Conservation (phyloP, 805 yeast genomes). For the Starmera quercuum region DNA sequence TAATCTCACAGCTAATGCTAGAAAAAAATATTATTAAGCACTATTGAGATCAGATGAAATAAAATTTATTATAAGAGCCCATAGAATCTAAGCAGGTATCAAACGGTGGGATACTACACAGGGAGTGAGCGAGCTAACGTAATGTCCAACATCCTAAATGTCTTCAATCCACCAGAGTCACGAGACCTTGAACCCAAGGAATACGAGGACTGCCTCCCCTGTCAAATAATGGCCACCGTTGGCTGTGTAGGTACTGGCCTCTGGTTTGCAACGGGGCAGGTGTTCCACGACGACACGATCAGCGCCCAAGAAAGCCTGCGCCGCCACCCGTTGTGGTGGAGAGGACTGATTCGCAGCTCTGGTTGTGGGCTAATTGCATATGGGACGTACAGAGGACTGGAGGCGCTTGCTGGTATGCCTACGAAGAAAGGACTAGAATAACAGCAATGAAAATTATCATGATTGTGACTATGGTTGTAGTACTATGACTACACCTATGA, state of each 20-base stretch:
- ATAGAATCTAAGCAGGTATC: too few relatives aligned
- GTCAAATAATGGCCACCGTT: constrained; percentile 58
- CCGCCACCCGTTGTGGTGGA: constrained; percentile 57
- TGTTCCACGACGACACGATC: constrained; percentile 38
- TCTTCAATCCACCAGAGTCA: constrained; percentile 18
- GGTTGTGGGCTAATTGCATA: constrained; percentile 49
- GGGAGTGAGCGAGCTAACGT: too few relatives aligned
- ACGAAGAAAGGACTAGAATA: too few relatives aligned
- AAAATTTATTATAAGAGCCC: too few relatives aligned
- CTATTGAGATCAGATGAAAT: too few relatives aligned
- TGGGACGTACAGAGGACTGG: constrained; percentile 59
- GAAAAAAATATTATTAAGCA: too few relatives aligned
- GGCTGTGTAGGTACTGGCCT: constrained; percentile 54
- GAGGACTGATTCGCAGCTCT: constrained; percentile 37
- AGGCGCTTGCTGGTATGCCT: too few relatives aligned
- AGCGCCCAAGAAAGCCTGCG: constrained; percentile 23
- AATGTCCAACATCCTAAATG: constrained; percentile 19
- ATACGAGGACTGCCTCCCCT: constrained; percentile 52
- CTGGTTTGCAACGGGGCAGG: constrained; percentile 50
- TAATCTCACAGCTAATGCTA: too few relatives aligned
- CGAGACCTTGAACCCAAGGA: constrained; percentile 29
- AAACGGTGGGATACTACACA: too few relatives aligned
- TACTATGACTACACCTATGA: too few relatives aligned
- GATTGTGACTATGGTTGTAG: too few relatives aligned
- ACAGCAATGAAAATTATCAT: too few relatives aligned